Evolutionary conservation across 1,139 yeast genomes (phyloP), one percentile per base, ranked within the genome.

Genomic region (Pichia sp.): DNA sequence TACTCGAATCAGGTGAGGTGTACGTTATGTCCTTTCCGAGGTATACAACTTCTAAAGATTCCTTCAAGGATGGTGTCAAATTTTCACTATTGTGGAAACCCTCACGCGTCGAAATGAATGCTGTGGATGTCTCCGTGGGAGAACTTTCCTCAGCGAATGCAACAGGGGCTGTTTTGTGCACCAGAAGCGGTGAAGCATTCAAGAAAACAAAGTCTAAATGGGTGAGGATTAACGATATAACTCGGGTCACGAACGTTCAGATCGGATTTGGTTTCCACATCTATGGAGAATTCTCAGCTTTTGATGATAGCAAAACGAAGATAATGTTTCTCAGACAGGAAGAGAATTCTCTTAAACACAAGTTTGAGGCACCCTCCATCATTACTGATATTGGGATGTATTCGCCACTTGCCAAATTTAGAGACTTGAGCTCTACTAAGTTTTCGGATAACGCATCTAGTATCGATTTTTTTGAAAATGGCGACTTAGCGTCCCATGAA

Each of bases 271-370:
- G 44, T 15, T 38, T 37, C 25, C n/a, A n/a, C n/a, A n/a, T n/a
- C n/a, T n/a, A n/a, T n/a, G 8, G 7, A 8, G 10, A 13, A 9
- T 16, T 16, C 7, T 29, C 35, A 10, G 13, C 25, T 10, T 27
- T 19, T 12, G 23, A 24, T 18, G 32, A 16, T 16, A 19, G 21
- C 14, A 31, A 12, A 3, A 25, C 11, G 17, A 38, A 38, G 22
- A 32, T 30, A 4, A 23, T 44, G 9, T 30, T 39, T 9, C 9
- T 85, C 8, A 67, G 83, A 46, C 81, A 78, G 46, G 93, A 82
- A 35, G 56, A 69, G 12, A 78, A 73, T 43, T 50, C 60, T 16
- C 52, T 80, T 4, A 82, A 84, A 0, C 59, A 75, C 22, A 55
- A 67, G 33, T 50, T 77, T 11, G 56, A 58, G 7, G 59, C 63